A percentile compares a stretch with the other conserved stretches of the same genome.
These are phyloP conservation scores for Sedum album DNA, from an alignment of 164 flowering plant species.

Conservation along the genomic window DNA sequence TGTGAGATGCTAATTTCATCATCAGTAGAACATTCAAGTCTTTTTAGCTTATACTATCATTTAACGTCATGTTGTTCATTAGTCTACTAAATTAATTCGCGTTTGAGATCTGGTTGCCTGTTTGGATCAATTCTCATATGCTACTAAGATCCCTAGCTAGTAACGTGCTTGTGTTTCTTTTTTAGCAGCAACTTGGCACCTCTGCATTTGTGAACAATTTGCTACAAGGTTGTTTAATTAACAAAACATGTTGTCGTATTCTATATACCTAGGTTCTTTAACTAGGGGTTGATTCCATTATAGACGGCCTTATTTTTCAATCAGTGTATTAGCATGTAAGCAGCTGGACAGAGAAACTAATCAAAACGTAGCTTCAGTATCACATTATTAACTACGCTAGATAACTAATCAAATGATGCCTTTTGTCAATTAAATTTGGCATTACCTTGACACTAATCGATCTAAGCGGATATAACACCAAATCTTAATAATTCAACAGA, in stretches of 20 bases:
- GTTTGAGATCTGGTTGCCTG: constrained; percentile 1
- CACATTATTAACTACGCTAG: background rate
- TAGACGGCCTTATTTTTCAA: background rate
- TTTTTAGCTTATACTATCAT: background rate
- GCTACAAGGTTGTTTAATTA: background rate
- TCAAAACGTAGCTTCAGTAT: background rate
- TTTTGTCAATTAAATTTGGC: background rate
- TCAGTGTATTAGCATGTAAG: background rate
- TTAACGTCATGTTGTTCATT: background rate
- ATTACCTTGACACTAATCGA: background rate
- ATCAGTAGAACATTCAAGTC: background rate
- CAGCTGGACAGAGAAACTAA: background rate
- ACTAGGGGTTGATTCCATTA: background rate
- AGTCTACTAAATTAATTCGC: background rate
- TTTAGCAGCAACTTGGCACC: background rate
- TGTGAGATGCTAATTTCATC: background rate
- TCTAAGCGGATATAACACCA: background rate
- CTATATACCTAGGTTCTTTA: background rate
- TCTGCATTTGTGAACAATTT: background rate
- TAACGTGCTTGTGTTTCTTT: background rate
- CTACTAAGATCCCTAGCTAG: background rate
- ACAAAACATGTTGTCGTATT: background rate
- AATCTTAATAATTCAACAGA: background rate
- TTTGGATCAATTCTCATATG: background rate
- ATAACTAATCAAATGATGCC: background rate